A percentile compares a stretch with the other conserved stretches of the same genome.
These are phyloP conservation scores for Phytophthora brassicae DNA, from an alignment of 352 stramenopile species.

Conservation along the genomic window DNA sequence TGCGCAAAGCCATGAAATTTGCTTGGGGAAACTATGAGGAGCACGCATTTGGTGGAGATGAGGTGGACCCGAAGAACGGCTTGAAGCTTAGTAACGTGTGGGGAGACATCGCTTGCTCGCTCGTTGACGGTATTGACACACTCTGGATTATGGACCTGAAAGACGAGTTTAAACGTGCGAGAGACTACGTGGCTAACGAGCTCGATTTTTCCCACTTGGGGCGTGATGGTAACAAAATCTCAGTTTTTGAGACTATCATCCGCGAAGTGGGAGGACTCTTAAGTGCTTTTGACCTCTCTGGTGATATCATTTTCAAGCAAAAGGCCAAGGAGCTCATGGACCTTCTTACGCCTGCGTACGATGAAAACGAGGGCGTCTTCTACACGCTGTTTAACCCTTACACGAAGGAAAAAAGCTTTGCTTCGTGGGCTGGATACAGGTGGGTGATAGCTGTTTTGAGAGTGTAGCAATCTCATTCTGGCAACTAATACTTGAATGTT, in stretches of 20 bases:
- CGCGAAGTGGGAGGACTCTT: conserved; percentile 96
- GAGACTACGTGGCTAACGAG: conserved; percentile 82
- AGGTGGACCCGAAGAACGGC: conserved; percentile 87
- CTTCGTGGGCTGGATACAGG: conserved; percentile 41
- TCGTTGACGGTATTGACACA: conserved; percentile 96
- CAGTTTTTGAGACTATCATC: conserved; percentile 99
- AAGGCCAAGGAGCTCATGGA: conserved; percentile 94
- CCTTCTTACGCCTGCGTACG: conserved; percentile 88
- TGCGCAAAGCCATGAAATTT: conserved; percentile 73
- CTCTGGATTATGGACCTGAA: conserved; percentile 96
- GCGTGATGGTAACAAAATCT: conserved; percentile 71
- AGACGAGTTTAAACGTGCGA: conserved; percentile 91
- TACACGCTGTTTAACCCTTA: conserved; percentile 89
- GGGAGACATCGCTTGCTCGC: conserved; percentile 88
- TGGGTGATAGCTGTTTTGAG: conserved; percentile 14
- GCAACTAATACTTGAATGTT: neutral
- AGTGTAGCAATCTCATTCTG: neutral
- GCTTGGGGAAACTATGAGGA: conserved; percentile 91
- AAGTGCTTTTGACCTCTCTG: conserved; percentile 92
- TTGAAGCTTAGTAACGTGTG: conserved; percentile 78
- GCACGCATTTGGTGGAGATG: conserved; percentile 95
- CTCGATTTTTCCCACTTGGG: conserved; percentile 84
- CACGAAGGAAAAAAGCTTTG: conserved; percentile 52
- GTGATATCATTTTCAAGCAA: conserved; percentile 87
- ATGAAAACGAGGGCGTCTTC: conserved; percentile 89